These are phyloP conservation scores for Maudiozyma pseudohumilis DNA, from an alignment of 805 yeast genomes.

Conservation along the genomic window DNA sequence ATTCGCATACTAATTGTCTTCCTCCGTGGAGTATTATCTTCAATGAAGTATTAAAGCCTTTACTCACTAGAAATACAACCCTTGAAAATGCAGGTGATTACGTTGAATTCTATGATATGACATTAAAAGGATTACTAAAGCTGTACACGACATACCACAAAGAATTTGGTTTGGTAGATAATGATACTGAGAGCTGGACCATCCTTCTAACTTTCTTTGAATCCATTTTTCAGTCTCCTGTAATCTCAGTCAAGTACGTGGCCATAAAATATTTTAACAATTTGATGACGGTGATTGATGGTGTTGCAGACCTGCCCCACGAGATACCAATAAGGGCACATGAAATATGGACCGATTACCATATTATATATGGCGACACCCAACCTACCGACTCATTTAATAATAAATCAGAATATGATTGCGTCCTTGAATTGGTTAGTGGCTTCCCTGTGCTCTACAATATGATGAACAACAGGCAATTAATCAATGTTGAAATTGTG, in stretches of 20 bases:
- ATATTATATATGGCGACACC: slow-evolving; percentile 36
- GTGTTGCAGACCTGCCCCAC: slow-evolving; percentile 26
- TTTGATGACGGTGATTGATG: slow-evolving; percentile 37
- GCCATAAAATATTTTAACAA: slow-evolving; percentile 48
- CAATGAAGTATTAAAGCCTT: slow-evolving; percentile 46
- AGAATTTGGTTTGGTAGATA: slow-evolving; percentile 18
- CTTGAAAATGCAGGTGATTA: slow-evolving; percentile 34
- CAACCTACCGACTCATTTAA: slow-evolving; percentile 19
- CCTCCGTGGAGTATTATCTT: slow-evolving; percentile 65
- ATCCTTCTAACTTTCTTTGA: slow-evolving; percentile 43
- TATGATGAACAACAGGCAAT: slow-evolving; percentile 27
- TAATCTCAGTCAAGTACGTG: slow-evolving; percentile 36
- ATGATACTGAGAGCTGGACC: slow-evolving; percentile 40
- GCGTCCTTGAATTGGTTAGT: slow-evolving; percentile 44
- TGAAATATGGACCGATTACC: slow-evolving; percentile 40
- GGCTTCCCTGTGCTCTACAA: slow-evolving; percentile 42
- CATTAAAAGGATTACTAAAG: slow-evolving; percentile 56
- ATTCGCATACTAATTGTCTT: slow-evolving; percentile 52
- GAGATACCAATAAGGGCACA: slow-evolving; percentile 32
- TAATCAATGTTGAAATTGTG: slow-evolving; percentile 31
- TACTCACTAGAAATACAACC: slow-evolving; percentile 29
- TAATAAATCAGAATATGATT: slow-evolving; percentile 42
- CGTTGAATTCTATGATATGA: slow-evolving; percentile 52
- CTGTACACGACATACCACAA: slow-evolving; percentile 46
- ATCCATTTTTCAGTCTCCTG: slow-evolving; percentile 32